phyloP scores from a whole-genome alignment of 257 asterid species.

The Solanum peruvianum region DNA sequence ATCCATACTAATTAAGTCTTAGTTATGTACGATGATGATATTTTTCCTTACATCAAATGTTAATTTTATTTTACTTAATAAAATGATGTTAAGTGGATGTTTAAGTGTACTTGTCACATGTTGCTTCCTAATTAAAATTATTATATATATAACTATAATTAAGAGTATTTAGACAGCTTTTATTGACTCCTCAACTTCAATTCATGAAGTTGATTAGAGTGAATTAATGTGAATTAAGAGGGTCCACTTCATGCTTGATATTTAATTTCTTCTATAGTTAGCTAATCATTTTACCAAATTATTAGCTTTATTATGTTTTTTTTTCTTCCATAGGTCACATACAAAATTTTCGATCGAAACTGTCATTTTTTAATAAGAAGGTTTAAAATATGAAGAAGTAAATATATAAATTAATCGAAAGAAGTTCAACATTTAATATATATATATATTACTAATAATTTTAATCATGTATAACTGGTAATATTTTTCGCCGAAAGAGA shows the following conservation, averaged over 20 bases:
- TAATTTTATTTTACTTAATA: background rate
- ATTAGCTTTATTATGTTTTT: background rate
- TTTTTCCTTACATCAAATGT: background rate
- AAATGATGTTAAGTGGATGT: background rate
- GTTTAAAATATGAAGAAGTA: too few relatives aligned
- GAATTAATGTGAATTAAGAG: background rate
- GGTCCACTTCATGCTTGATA: background rate
- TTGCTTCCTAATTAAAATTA: background rate
- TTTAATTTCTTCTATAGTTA: background rate
- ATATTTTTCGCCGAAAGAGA: too few relatives aligned
- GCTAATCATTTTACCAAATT: background rate
- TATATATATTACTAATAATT: too few relatives aligned
- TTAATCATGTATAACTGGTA: too few relatives aligned
- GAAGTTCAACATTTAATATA: too few relatives aligned
- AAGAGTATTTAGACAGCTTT: background rate
- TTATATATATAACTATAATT: background rate
- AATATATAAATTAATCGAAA: rapidly evolving
- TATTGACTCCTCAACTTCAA: background rate
- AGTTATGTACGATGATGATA: background rate
- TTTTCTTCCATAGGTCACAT: background rate
- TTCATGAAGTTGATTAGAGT: background rate
- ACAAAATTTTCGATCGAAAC: background rate
- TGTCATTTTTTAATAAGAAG: too few relatives aligned
- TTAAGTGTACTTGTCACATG: background rate
- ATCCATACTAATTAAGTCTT: background rate